These are phyloP conservation scores for Boechera divaricarpa DNA, from an alignment of 345 rosid species.

Conservation along the genomic window DNA sequence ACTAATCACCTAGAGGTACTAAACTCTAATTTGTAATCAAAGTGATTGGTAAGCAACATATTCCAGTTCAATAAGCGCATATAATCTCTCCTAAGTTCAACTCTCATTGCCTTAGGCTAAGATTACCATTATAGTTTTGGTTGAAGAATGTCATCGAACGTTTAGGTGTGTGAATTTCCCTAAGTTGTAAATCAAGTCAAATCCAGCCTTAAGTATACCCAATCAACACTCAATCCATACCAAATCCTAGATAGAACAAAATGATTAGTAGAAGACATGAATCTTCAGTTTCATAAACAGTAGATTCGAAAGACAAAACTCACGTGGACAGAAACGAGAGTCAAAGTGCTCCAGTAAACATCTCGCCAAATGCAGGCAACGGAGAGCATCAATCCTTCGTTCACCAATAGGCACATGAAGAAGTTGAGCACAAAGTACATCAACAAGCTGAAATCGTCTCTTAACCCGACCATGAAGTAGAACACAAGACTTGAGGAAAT, in stretches of 20 bases:
- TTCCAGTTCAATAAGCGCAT: background rate
- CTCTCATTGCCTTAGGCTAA: background rate
- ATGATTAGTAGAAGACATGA: background rate
- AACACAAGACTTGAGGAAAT: slow-evolving; percentile 95
- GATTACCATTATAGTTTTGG: background rate
- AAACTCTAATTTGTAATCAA: background rate
- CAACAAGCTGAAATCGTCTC: slow-evolving; percentile 88
- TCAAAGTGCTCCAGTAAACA: slow-evolving; percentile 77
- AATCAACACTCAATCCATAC: background rate
- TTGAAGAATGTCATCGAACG: background rate
- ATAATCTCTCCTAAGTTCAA: background rate
- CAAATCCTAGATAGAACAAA: background rate
- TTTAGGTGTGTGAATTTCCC: background rate
- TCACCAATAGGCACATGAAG: slow-evolving; percentile 87
- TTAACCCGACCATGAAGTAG: slow-evolving; percentile 88
- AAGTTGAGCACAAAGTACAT: slow-evolving; percentile 99
- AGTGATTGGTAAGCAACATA: background rate
- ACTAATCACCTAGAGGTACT: slow-evolving; percentile 2
- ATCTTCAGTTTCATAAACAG: background rate
- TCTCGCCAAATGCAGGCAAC: slow-evolving; percentile 74
- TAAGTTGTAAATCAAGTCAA: slow-evolving; percentile 1
- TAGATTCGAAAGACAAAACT: slow-evolving; percentile 42
- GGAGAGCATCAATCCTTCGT: slow-evolving; percentile 85
- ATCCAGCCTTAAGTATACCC: background rate
- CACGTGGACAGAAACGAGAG: slow-evolving; percentile 68